phyloP scores from a whole-genome alignment of 2,329 filamentous ascomycete species.

The Podosphaera fusca region DNA sequence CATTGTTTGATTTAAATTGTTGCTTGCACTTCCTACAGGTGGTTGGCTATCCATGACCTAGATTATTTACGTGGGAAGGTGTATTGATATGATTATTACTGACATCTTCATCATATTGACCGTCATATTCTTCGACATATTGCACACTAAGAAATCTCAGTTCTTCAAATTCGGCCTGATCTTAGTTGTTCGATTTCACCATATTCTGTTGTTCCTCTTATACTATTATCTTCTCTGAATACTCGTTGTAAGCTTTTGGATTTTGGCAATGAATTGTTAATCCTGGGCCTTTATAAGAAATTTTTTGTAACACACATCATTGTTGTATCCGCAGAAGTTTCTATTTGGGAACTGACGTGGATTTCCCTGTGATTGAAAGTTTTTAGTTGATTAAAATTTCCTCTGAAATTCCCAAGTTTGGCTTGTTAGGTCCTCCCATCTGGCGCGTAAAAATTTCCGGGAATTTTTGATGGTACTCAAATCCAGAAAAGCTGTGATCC shows the following conservation, averaged over 20 bases:
- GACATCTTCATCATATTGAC: background rate
- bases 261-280: background rate
- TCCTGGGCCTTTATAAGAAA: background rate
- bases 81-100: background rate
- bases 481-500: no score
- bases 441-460: no score
- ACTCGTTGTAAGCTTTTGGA: background rate
- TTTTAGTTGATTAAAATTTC: background rate
- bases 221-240: background rate
- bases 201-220: background rate
- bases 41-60: no score
- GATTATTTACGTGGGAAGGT: background rate
- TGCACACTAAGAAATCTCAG: no score
- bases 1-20: no score
- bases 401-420: no score
- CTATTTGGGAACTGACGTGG: no score
- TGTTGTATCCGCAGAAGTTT: no score
- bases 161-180: background rate
- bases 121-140: background rate
- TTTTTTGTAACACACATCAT: background rate
- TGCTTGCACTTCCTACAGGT: no score
- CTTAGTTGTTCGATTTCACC: no score
- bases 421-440: no score
- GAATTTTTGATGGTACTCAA: no score
- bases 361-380: background rate